phyloP scores from a whole-genome alignment of 1,284 basidiomycete species.

The Amylostereum areolatum region DNA sequence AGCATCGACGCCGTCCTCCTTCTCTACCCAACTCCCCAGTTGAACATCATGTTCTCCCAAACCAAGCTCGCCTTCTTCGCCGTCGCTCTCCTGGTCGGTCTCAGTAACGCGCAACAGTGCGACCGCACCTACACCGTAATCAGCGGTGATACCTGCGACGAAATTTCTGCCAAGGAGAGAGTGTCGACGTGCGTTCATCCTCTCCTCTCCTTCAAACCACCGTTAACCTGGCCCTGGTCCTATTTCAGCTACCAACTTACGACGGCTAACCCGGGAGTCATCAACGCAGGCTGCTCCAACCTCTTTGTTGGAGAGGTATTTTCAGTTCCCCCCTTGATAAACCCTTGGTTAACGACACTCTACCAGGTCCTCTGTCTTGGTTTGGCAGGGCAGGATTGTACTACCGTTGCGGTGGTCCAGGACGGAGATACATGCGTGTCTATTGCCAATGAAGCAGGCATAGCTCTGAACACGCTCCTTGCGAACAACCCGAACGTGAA shows the following conservation, averaged over 20 bases:
- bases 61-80: too few species aligned
- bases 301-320: conserved; percentile 21
- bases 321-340: too few species aligned
- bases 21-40: too few species aligned
- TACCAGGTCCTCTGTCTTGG: conserved; percentile 21
- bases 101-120: too few species aligned
- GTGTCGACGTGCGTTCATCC: conserved; percentile 45
- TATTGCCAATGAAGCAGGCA: conserved; percentile 29
- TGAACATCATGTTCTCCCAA: too few species aligned
- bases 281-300: conserved; percentile 50
- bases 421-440: conserved; percentile 34
- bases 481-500: conserved; percentile 53
- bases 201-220: background rate
- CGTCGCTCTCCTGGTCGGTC: too few species aligned
- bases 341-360: conserved; percentile 11
- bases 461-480: conserved; percentile 33
- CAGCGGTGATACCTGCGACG: conserved; percentile 51
- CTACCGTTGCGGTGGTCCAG: too few species aligned
- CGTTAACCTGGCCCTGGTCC: background rate
- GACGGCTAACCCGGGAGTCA: conserved; percentile 41
- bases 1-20: too few species aligned
- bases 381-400: too few species aligned
- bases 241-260: conserved; percentile 51
- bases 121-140: conserved; percentile 44
- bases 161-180: conserved; percentile 47